These are phyloP conservation scores for Corrigiola litoralis DNA, from an alignment of 179 eudicot genomes.

Conservation along the genomic window DNA sequence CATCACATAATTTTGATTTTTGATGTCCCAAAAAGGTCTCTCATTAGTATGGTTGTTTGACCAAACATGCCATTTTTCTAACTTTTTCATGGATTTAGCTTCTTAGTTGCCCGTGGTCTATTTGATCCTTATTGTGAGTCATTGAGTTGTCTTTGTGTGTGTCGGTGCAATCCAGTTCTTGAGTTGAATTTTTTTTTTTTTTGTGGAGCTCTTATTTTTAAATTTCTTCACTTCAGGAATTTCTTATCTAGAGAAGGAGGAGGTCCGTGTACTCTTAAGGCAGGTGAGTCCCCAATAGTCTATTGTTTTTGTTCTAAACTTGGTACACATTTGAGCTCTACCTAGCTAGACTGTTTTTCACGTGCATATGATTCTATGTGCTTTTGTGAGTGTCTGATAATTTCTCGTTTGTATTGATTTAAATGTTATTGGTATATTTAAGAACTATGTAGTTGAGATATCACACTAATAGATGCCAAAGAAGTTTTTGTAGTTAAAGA, in stretches of 20 bases:
- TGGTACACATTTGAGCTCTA: neutral
- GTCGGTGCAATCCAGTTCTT: neutral
- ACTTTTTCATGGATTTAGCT: neutral
- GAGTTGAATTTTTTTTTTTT: neutral
- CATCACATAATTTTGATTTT: no score
- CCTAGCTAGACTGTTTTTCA: neutral
- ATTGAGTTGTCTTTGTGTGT: neutral
- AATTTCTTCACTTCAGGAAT: conserved; percentile 47
- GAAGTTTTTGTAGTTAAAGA: no score
- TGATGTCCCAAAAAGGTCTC: no score
- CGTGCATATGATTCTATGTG: neutral
- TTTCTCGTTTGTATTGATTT: neutral
- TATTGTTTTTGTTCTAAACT: neutral
- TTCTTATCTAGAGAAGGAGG: conserved; percentile 85
- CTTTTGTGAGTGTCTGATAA: neutral
- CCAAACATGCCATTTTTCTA: no score
- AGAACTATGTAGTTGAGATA: neutral
- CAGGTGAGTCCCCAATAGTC: conserved; percentile 48
- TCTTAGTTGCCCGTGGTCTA: neutral
- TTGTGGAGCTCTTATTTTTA: neutral
- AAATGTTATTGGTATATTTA: neutral
- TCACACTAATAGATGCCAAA: neutral
- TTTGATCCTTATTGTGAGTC: neutral
- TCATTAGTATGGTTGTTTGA: no score
- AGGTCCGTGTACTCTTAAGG: conserved; percentile 79